Evolutionary conservation across 495 filamentous ascomycete genomes (phyloP), one percentile per base, ranked within the genome.

Genomic region (Annulohypoxylon nitens): DNA sequence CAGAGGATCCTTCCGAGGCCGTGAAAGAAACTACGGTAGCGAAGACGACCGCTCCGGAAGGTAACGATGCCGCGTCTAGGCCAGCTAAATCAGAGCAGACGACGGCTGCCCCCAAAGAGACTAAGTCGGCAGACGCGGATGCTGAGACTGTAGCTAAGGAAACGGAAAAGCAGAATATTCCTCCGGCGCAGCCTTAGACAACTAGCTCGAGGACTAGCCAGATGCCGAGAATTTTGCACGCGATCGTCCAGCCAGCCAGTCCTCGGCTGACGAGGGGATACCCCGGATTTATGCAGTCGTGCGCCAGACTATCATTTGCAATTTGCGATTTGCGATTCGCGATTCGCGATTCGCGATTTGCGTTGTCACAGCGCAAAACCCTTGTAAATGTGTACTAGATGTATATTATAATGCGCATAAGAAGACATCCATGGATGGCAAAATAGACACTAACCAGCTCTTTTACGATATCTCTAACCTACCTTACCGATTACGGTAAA

Each of bases 1-100:
- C 82, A n/a, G 83, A 83, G 33, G 71, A 74, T n/a, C 60, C 75
- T 39, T 45, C 63, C 25, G 71, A 60, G 26, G 26, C 62, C 1
- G 45, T 48, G 18, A 53, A 60, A 26, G 51, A 73, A 20, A 45
- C 12, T 25, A 18, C 71, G 6, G 16, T 43, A 18, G 39, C 50
- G 4, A 63, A 65, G 39, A 61, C 36, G 0, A 69, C 71, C 33
- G 23, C 61, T 33, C n/a, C 62, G 25, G 60, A 69, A 34, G 41
- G 7, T 4, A 48, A 47, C 43, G 16, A 9, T 30, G 6, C 53
- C 4, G 14, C 20, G 20, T 18, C 50, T 14, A 68, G 67, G 25
- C 26, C 67, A 16, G 58, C 61, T 7, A 36, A 62, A 45, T 45
- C 41, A n/a, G 14, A 45, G 5, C 11, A 14, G 16, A 33, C 55